A percentile compares a stretch with the other conserved stretches of the same genome.
Evolutionary conservation across 2,329 filamentous ascomycete species (phyloP).

Genomic region (Bipolaris bicolor): DNA sequence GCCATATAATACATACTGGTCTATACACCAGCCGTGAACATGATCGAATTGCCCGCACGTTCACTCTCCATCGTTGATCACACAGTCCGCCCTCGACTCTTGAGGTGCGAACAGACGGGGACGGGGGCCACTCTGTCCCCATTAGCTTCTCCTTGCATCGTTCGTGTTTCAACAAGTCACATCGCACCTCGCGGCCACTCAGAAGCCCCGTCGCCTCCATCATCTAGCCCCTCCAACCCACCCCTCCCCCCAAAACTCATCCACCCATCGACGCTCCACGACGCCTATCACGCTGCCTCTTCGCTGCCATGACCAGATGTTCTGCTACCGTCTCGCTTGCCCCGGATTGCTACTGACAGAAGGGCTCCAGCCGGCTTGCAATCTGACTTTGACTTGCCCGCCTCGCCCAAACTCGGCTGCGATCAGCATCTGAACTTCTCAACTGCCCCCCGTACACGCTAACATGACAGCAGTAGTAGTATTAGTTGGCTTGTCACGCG

Average conservation of each 20-base stretch:
- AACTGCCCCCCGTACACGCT: background rate
- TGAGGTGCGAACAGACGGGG: constrained; percentile 1
- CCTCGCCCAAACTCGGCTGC: constrained; percentile 1
- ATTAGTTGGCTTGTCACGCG: constrained; percentile 3
- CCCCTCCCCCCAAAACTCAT: too few relatives aligned
- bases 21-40: constrained; percentile 9
- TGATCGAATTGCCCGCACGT: constrained; percentile 1
- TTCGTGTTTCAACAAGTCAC: constrained; percentile 8
- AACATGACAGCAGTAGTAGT: constrained; percentile 6
- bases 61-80: constrained; percentile 2
- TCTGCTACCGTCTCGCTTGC: constrained; percentile 14
- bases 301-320: constrained; percentile 18
- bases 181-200: background rate
- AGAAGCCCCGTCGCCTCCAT: background rate
- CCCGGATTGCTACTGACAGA: constrained; percentile 14
- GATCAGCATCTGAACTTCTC: constrained; percentile 11
- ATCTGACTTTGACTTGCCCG: constrained; percentile 7
- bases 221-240: background rate
- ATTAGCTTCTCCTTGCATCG: constrained; percentile 4
- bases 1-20: constrained; percentile 9
- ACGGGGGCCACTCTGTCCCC: constrained; percentile 2
- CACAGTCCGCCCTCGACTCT: constrained; percentile 4
- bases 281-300: constrained; percentile 2
- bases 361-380: constrained; percentile 1
- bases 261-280: background rate